These are phyloP conservation scores for Anthracocystis setariae DNA, from an alignment of 1,284 basidiomycete species.

Conservation along the genomic window DNA sequence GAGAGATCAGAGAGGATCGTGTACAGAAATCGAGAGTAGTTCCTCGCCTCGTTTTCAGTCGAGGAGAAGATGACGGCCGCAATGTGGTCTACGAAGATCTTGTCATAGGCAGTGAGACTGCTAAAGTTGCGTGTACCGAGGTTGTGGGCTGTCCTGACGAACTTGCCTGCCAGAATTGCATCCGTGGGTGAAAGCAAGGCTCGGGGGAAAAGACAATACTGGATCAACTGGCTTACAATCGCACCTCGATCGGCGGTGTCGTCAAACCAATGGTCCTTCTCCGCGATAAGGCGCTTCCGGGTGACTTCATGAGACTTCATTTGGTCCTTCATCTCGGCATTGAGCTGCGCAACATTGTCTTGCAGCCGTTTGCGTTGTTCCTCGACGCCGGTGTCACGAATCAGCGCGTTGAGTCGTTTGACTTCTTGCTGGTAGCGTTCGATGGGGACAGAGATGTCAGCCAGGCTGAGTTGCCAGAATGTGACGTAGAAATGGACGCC, in stretches of 20 bases:
- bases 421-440: slow-evolving; percentile 66
- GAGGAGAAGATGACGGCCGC: slow-evolving; percentile 88
- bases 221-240: slow-evolving; percentile 73
- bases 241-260: slow-evolving; percentile 32
- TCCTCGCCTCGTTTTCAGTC: slow-evolving; percentile 94
- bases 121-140: slow-evolving; percentile 87
- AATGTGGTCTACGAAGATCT: slow-evolving; percentile 71
- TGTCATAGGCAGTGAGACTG: slow-evolving; percentile 84
- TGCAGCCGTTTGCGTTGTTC: slow-evolving; percentile 59
- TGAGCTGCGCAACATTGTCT: slow-evolving; percentile 61
- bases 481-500: slow-evolving; percentile 64
- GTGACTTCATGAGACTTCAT: slow-evolving; percentile 78
- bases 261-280: slow-evolving; percentile 88
- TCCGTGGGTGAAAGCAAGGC: slow-evolving; percentile 93
- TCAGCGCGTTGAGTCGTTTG: slow-evolving; percentile 47
- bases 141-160: slow-evolving; percentile 86
- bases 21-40: slow-evolving; percentile 82
- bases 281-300: slow-evolving; percentile 78
- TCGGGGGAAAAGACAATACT: slow-evolving; percentile 92
- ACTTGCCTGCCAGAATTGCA: slow-evolving; percentile 90
- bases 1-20: slow-evolving; percentile 80
- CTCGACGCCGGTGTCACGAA: slow-evolving; percentile 51
- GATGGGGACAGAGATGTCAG: slow-evolving; percentile 64
- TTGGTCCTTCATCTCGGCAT: slow-evolving; percentile 79
- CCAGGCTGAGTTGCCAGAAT: slow-evolving; percentile 65